Evolutionary conservation across 192 early-diverging fungal genomes (phyloP).

Genomic region (Backusella liffmaniae): DNA sequence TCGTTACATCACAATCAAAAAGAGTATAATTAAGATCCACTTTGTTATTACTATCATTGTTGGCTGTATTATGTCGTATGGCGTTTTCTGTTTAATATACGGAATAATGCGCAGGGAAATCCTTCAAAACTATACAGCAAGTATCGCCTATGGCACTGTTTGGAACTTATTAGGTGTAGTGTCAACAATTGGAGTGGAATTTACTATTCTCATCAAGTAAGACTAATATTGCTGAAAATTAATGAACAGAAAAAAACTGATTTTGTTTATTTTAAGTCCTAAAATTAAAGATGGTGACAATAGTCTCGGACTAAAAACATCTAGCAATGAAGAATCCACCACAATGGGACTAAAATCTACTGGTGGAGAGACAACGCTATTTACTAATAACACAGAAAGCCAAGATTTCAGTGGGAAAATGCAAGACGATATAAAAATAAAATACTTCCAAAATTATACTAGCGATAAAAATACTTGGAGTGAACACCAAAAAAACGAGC

Average conservation of each 20-base stretch:
- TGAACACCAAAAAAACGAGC: background rate
- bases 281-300: background rate
- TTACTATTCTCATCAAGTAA: slow-evolving; percentile 28
- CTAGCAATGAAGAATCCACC: background rate
- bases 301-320: background rate
- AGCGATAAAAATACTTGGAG: background rate
- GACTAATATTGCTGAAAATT: background rate
- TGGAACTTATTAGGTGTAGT: slow-evolving; percentile 25
- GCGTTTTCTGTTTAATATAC: slow-evolving; percentile 29
- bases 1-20: slow-evolving; percentile 23
- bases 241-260: background rate
- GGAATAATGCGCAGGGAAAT: slow-evolving; percentile 27
- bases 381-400: background rate
- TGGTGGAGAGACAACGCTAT: background rate
- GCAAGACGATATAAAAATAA: background rate
- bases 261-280: background rate
- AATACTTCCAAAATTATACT: slow-evolving; percentile 2
- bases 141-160: slow-evolving; percentile 11
- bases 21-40: slow-evolving; percentile 22
- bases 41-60: slow-evolving; percentile 21
- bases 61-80: slow-evolving; percentile 22
- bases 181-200: slow-evolving; percentile 20
- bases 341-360: background rate
- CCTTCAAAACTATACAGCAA: slow-evolving; percentile 12
- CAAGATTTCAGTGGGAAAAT: background rate